Evolutionary conservation across 2,329 filamentous ascomycete species (phyloP).

Genomic region (Chalara sp.): DNA sequence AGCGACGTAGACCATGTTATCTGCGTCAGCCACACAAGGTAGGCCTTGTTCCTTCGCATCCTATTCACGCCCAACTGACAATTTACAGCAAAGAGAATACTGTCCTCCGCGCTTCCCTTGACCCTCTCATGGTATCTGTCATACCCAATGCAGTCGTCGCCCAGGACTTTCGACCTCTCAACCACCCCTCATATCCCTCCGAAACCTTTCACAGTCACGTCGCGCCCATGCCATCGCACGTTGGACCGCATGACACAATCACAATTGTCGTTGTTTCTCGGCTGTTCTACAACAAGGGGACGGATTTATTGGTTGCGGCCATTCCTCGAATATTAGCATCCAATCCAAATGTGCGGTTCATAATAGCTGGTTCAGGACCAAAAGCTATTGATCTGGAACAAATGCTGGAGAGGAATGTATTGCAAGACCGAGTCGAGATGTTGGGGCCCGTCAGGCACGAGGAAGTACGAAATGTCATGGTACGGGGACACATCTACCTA

Average conservation of each 20-base stretch:
- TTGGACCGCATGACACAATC: conserved; percentile 79
- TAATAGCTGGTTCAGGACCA: conserved; percentile 90
- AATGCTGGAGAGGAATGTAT: conserved; percentile 90
- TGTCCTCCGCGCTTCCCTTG: conserved; percentile 84
- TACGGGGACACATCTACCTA: conserved; percentile 91
- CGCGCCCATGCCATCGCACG: conserved; percentile 50
- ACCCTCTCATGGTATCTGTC: conserved; percentile 94
- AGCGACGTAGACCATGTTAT: conserved; percentile 98
- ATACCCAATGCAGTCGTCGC: conserved; percentile 97
- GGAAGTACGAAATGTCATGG: conserved; percentile 95
- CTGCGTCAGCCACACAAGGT: conserved; percentile 98
- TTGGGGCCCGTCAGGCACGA: conserved; percentile 93
- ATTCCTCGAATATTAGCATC: conserved; percentile 86
- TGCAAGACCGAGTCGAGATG: conserved; percentile 91
- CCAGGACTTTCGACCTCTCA: conserved; percentile 81
- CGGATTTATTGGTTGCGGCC: conserved; percentile 89
- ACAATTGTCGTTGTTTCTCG: conserved; percentile 96
- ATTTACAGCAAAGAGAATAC: conserved; percentile 85
- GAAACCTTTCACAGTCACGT: conserved; percentile 26
- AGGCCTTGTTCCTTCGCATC: conserved; percentile 25
- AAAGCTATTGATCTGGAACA: conserved; percentile 98
- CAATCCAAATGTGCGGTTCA: conserved; percentile 90
- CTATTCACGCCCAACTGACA: conserved; percentile 15
- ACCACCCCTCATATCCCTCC: conserved; percentile 38
- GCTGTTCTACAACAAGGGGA: conserved; percentile 98